Conservation (phyloP, 2,329 filamentous ascomycete genomes). For the Verticillium nubilum region DNA sequence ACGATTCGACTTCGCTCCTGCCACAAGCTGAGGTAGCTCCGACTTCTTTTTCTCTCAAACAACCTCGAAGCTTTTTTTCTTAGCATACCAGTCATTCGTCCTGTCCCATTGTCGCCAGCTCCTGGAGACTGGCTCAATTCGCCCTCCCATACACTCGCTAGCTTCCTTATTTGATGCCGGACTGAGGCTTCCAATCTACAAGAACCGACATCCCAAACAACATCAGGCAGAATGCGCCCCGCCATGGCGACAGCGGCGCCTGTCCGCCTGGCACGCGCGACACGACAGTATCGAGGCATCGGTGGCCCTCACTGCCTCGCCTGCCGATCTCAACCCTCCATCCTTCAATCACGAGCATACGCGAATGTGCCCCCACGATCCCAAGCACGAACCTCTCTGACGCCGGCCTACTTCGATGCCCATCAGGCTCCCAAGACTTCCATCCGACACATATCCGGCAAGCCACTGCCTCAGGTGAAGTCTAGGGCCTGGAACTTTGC, state of each 20-base stretch:
- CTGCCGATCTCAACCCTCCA: background rate
- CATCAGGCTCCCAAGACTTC: slow-evolving; percentile 12
- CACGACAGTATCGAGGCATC: background rate
- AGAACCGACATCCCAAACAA: background rate
- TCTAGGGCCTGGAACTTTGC: slow-evolving; percentile 51
- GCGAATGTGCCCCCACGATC: background rate
- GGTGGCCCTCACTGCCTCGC: background rate
- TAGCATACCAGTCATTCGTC: background rate
- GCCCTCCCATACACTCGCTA: background rate
- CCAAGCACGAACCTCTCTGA: slow-evolving; percentile 9
- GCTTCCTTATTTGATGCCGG: background rate
- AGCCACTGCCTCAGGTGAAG: slow-evolving; percentile 41
- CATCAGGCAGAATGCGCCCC: background rate
- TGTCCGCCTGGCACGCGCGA: background rate
- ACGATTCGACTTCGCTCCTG: background rate
- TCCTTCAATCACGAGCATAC: background rate
- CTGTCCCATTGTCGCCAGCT: background rate
- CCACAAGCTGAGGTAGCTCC: background rate
- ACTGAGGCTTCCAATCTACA: background rate
- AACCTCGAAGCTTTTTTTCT: background rate
- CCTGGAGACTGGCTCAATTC: background rate
- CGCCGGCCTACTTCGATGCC: slow-evolving; percentile 10
- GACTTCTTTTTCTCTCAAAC: background rate
- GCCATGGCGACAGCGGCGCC: background rate
- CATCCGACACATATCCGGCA: slow-evolving; percentile 43